Evolutionary conservation across 352 stramenopile species (phyloP).

Genomic region (Lagenidium giganteum): DNA sequence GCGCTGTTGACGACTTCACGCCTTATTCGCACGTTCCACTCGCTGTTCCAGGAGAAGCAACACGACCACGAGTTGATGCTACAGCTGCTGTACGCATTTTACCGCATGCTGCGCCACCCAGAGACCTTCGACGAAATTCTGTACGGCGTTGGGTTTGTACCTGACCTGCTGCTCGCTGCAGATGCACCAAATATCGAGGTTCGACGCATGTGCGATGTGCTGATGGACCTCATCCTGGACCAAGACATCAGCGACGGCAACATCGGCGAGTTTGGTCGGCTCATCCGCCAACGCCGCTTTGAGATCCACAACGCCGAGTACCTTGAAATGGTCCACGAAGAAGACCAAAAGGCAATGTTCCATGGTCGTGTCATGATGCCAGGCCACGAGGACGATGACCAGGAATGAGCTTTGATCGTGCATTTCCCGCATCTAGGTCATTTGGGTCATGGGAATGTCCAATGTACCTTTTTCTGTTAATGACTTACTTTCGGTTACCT

Average conservation of each 20-base stretch:
- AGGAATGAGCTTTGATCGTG: slow-evolving; percentile 6
- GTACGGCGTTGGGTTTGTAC: slow-evolving; percentile 67
- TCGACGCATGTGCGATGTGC: slow-evolving; percentile 78
- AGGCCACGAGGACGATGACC: slow-evolving; percentile 27
- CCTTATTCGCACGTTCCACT: slow-evolving; percentile 68
- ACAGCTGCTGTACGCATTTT: slow-evolving; percentile 78
- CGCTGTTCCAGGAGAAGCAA: slow-evolving; percentile 84
- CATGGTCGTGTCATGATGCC: slow-evolving; percentile 18
- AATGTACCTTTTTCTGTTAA: too few relatives aligned
- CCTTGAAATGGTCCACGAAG: slow-evolving; percentile 76
- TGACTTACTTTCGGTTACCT: too few relatives aligned
- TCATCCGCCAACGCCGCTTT: slow-evolving; percentile 80
- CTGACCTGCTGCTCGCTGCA: slow-evolving; percentile 69
- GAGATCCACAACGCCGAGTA: slow-evolving; percentile 88
- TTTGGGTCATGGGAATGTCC: too few relatives aligned
- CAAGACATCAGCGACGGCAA: slow-evolving; percentile 58
- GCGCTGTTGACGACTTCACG: slow-evolving; percentile 68
- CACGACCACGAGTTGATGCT: slow-evolving; percentile 83
- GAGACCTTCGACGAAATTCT: slow-evolving; percentile 82
- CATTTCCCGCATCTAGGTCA: too few relatives aligned
- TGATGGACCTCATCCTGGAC: slow-evolving; percentile 84
- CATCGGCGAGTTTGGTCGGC: slow-evolving; percentile 65
- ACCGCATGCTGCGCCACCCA: slow-evolving; percentile 61
- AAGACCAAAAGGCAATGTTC: slow-evolving; percentile 25
- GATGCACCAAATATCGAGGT: slow-evolving; percentile 81